phyloP scores from a whole-genome alignment of 495 filamentous ascomycete genomes.

The Terfezia boudieri region DNA sequence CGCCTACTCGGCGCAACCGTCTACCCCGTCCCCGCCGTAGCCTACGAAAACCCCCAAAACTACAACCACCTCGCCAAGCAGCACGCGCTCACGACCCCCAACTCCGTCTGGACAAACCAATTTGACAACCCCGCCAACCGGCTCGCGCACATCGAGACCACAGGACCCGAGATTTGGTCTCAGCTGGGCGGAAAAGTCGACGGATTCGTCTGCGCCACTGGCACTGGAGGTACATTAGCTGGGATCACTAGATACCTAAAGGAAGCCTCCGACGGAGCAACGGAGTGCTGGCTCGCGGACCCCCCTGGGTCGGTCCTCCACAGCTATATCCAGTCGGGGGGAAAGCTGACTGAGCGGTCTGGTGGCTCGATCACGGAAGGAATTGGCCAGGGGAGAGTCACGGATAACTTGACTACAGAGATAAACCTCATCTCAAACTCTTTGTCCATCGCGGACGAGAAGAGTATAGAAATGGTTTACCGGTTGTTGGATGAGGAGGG shows the following conservation, averaged over 20 bases:
- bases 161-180: conserved; percentile 91
- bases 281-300: conserved; percentile 83
- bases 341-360: conserved; percentile 53
- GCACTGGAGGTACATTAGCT: conserved; percentile 78
- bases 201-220: conserved; percentile 87
- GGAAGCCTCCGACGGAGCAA: conserved; percentile 48
- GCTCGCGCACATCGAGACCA: conserved; percentile 86
- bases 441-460: conserved; percentile 68
- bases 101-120: conserved; percentile 97
- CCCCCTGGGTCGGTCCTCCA: conserved; percentile 82
- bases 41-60: conserved; percentile 89
- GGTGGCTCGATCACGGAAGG: conserved; percentile 91
- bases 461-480: conserved; percentile 95
- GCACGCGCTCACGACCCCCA: conserved; percentile 63
- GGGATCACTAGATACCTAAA: conserved; percentile 82
- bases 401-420: conserved; percentile 75
- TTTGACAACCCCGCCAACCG: conserved; percentile 95
- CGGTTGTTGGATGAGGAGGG: conserved; percentile 92
- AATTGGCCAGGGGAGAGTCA: conserved; percentile 92
- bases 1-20: conserved; percentile 88
- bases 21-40: conserved; percentile 86
- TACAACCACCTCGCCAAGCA: conserved; percentile 90
- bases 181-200: conserved; percentile 74
- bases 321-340: conserved; percentile 71
- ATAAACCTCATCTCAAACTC: conserved; percentile 71